A percentile compares a stretch with the other conserved stretches of the same genome.
Evolutionary conservation across 306 rosid genomes (phyloP).

Genomic region (Inga leiocalycina): DNA sequence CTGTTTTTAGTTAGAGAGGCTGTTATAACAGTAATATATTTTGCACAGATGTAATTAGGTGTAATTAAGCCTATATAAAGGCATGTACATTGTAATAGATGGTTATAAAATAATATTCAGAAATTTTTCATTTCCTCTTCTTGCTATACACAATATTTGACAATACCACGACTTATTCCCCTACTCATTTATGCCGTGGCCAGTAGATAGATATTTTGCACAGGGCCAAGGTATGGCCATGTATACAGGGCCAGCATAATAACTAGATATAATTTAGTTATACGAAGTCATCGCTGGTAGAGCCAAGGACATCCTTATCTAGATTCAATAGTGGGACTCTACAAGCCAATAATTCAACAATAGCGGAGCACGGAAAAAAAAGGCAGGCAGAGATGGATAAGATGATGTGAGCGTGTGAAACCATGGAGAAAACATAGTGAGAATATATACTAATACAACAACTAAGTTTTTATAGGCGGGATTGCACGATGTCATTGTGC

Average conservation of each 20-base stretch:
- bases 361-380: slow-evolving; percentile 24
- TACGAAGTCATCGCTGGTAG: not conserved
- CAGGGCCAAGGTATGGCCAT: not conserved
- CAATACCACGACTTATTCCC: not conserved
- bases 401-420: not conserved
- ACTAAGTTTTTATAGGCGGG: no score
- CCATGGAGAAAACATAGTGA: not conserved
- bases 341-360: slow-evolving; percentile 7
- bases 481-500: accelerated
- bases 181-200: not conserved
- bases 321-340: slow-evolving; percentile 30
- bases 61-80: no score
- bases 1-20: no score
- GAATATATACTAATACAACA: not conserved
- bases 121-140: no score
- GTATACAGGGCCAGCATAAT: not conserved
- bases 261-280: not conserved
- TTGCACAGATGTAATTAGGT: no score
- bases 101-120: no score
- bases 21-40: no score
- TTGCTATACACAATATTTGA: no score
- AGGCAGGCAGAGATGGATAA: slow-evolving; percentile 7
- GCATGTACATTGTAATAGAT: no score
- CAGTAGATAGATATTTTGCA: not conserved
- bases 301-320: slow-evolving; percentile 3